Base-by-base conservation (phyloP, 345 rosid genomes). In the Eucalyptus curtisii region DNA sequence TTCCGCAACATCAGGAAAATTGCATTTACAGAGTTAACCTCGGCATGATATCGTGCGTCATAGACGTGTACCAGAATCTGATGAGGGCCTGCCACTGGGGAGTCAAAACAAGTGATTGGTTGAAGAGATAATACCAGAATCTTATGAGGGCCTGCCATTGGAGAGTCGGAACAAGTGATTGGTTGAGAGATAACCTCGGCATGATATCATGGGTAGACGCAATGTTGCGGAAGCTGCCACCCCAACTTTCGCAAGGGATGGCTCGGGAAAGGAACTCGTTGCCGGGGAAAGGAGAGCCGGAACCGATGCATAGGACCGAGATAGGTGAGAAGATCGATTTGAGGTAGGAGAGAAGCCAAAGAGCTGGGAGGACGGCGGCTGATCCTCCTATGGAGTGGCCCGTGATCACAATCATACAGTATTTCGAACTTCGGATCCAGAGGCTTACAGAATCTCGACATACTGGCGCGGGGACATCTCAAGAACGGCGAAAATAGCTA, bases 161-260 rank as follows among this genome's bases (percentile, higher is more conserved):
- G 25, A 2, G 57, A 52, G 57, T 52, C 57, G 57, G 10, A 52
- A 52, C 57, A 19, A 52, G 57, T 52, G 57, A 52, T 52, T 52
- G 94, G 25, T 92, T 89, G 50, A 95, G 92, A 86, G 94, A 91
- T 27, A 94, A 88, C 87, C 97, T 91, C 10, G 97, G 98, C 90
- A 95, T 90, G 12, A 90, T 86, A 92, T 97, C 99, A 59, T 91
- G 89, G 66, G 30, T 24, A 22, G 30, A 55, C 30, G 13, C 61
- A 25, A 24, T 9, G 61, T 55, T 55, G 61, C 13, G 30, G 61
- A 55, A 55, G 61, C 30, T 55, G 61, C 61, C 30, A 25, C 61
- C 61, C 61, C 13, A 55, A 22, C 61, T 22, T 55, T 55, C 3
- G 61, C 13, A 4, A 25, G 13, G 61, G 61, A 55, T 55, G 61